phyloP scores from a whole-genome alignment of 2,329 filamentous ascomycete species.

The Leptodontidium sp. region DNA sequence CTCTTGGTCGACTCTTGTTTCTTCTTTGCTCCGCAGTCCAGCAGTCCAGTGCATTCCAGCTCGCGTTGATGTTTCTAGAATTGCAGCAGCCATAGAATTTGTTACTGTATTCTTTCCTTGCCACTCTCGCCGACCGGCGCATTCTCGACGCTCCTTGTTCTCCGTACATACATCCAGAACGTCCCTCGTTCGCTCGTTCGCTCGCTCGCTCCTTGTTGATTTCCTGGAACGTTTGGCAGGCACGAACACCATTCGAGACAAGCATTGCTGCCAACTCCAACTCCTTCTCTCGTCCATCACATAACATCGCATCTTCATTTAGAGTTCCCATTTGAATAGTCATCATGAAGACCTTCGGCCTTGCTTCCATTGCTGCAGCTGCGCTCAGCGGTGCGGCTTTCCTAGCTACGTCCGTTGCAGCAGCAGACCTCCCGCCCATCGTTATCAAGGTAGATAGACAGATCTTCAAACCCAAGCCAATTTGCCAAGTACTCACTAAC shows the following conservation, averaged over 20 bases:
- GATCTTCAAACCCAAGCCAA: slow-evolving; percentile 2
- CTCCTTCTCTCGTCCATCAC: neutral
- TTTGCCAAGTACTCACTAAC: slow-evolving; percentile 18
- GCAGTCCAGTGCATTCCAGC: neutral
- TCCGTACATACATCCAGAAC: slow-evolving; percentile 11
- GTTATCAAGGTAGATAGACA: slow-evolving; percentile 54
- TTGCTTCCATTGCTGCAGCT: slow-evolving; percentile 51
- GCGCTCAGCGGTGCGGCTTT: slow-evolving; percentile 62
- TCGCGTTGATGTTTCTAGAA: slow-evolving; percentile 6
- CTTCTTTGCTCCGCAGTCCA: slow-evolving; percentile 9
- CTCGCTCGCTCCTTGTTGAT: neutral
- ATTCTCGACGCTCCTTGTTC: slow-evolving; percentile 33
- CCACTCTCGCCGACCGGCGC: slow-evolving; percentile 25
- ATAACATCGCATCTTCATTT: neutral
- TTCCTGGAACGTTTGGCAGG: slow-evolving; percentile 22
- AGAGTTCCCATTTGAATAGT: slow-evolving; percentile 27
- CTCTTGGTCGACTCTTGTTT: slow-evolving; percentile 19
- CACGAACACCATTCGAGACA: slow-evolving; percentile 28
- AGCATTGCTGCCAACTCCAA: slow-evolving; percentile 20
- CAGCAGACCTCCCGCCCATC: slow-evolving; percentile 64
- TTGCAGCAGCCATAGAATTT: slow-evolving; percentile 14
- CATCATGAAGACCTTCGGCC: slow-evolving; percentile 62
- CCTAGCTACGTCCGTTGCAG: slow-evolving; percentile 56
- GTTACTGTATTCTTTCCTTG: slow-evolving; percentile 26
- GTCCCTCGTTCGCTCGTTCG: neutral